Base-by-base conservation (phyloP, 768 basidiomycete genomes). In the Tricholoma flavovirens region DNA sequence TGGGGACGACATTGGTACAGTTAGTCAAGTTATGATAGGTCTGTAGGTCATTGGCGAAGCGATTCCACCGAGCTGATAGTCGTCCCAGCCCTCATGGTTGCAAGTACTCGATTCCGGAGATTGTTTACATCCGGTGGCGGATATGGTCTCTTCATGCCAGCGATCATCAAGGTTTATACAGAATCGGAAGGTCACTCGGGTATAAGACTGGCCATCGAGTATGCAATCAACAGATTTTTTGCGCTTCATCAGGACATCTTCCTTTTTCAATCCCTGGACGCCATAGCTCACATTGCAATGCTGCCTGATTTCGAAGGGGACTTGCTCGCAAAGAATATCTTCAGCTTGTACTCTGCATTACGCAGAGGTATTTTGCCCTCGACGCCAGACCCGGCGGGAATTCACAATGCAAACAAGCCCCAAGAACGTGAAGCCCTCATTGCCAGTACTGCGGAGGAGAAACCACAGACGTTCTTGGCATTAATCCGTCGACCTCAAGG, bases 21-120 rank as follows among this genome's bases (percentile, higher is more conserved):
- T 92, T n/a, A 77, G 79, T 35, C 88, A 89, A 58, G 77, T 83
- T 6, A 71, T 90, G 65, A 83, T 90, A 26, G 86, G 88, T 90
- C 61, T 63, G 82, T 60, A 14, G 10, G 14, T 30, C 50, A 15
- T 26, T 14, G n/a, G 49, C 45, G 30, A n/a, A 50, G 33, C n/a
- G 46, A n/a, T 15, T n/a, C 19, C 45, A 42, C 62, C 35, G 15
- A 53, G 43, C 56, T 51, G 54, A 40, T 2, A 21, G 24, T 22
- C 57, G 17, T 51, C 14, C 2, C 56, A 87, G 88, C 83, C 5
- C 75, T 86, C 29, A 85, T 89, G 84, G 79, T 83, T 14, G 89
- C 88, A 0, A 85, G 83, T 51, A 87, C 87, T 7, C 82, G 89
- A 15, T 92, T 90, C 63, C 77, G 82, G 29, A 81, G 89, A n/a